These are phyloP conservation scores for Chytridiales sp. DNA, from an alignment of 371 early-diverging fungal genomes.

Conservation along the genomic window DNA sequence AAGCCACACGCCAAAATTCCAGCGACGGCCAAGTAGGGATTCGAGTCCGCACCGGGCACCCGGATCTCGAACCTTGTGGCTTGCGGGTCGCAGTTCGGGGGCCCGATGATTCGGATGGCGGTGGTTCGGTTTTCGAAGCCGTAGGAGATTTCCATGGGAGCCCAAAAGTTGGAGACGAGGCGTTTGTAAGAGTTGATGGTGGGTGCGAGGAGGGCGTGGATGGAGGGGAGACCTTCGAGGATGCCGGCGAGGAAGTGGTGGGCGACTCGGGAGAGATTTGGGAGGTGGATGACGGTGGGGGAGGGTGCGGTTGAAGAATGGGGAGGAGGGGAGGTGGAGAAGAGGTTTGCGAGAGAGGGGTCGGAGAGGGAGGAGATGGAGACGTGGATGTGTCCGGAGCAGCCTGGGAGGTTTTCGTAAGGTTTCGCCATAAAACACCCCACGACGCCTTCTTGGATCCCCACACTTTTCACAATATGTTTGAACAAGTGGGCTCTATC, in stretches of 20 bases:
- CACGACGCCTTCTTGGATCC: conserved; percentile 65
- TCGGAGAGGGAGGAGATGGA: conserved; percentile 56
- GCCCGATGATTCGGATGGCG: conserved; percentile 72
- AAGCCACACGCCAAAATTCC: conserved; percentile 77
- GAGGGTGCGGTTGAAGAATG: too few species aligned
- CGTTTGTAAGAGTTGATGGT: conserved; percentile 78
- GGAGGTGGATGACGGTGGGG: conserved; percentile 53
- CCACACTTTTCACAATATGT: conserved; percentile 72
- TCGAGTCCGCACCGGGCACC: conserved; percentile 81
- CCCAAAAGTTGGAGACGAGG: conserved; percentile 80
- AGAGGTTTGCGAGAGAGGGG: conserved; percentile 58
- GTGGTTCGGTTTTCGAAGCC: conserved; percentile 77
- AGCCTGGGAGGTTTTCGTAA: conserved; percentile 68
- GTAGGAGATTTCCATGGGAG: conserved; percentile 81
- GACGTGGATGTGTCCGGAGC: conserved; percentile 83
- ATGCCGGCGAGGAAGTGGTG: conserved; percentile 72
- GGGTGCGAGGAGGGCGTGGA: conserved; percentile 75
- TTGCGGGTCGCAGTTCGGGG: conserved; percentile 63
- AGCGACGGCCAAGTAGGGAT: conserved; percentile 74
- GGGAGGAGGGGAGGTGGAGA: conserved; percentile 60
- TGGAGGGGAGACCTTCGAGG: conserved; percentile 68
- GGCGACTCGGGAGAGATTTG: conserved; percentile 1
- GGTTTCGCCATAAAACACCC: conserved; percentile 89
- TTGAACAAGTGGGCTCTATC: conserved; percentile 82
- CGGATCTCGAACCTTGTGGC: conserved; percentile 74